Conservation (phyloP, 1,284 basidiomycete genomes). For the Laetiporus sulphureus region DNA sequence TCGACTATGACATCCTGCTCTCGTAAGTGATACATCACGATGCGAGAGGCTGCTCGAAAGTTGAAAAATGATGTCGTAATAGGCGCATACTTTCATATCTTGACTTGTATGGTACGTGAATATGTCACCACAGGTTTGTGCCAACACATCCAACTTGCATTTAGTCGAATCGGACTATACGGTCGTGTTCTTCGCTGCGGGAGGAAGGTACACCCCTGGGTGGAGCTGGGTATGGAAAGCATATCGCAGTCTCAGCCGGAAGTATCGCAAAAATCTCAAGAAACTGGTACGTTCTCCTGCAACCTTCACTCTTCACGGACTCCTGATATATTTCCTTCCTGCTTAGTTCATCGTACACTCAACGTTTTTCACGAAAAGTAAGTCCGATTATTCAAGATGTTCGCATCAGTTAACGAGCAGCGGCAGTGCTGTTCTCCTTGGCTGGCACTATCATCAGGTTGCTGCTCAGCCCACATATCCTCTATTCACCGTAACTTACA, state of each 20-base stretch:
- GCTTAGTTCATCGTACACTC: constrained; percentile 77
- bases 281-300: constrained; percentile 41
- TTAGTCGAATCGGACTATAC: constrained; percentile 86
- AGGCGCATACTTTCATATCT: constrained; percentile 73
- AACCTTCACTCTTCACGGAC: background rate
- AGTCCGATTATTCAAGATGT: constrained; percentile 15
- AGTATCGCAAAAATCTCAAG: constrained; percentile 86
- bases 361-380: constrained; percentile 82
- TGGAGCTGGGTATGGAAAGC: constrained; percentile 93
- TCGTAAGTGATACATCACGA: constrained; percentile 40
- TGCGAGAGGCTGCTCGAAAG: background rate
- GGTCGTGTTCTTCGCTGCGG: constrained; percentile 80
- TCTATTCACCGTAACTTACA: too few relatives aligned
- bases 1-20: constrained; percentile 73
- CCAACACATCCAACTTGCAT: background rate
- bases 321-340: too few relatives aligned
- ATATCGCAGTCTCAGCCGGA: constrained; percentile 72
- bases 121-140: background rate
- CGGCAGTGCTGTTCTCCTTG: constrained; percentile 73
- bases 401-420: background rate
- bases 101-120: constrained; percentile 65
- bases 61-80: background rate
- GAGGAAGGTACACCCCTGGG: constrained; percentile 64
- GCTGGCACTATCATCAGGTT: constrained; percentile 81
- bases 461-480: background rate